Conservation (phyloP, 2,329 filamentous ascomycete genomes). For the Apiospora pterosperma region DNA sequence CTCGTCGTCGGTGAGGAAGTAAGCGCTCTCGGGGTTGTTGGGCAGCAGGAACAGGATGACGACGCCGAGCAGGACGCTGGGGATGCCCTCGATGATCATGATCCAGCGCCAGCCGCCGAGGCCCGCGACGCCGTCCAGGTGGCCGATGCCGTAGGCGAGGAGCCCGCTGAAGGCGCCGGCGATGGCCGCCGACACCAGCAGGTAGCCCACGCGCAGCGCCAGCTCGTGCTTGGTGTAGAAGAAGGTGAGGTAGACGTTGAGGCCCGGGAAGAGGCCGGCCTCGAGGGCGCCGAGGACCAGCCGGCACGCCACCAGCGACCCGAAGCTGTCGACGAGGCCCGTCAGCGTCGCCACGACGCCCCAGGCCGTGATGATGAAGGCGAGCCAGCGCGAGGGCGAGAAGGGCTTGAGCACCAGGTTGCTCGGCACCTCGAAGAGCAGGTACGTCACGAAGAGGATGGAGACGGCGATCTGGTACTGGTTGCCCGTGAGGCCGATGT, state of each 20-base stretch:
- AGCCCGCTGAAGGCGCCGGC: slow-evolving; percentile 71
- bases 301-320: slow-evolving; percentile 63
- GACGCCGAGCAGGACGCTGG: slow-evolving; percentile 51
- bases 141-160: slow-evolving; percentile 69
- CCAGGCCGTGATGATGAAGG: slow-evolving; percentile 63
- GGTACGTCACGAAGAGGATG: slow-evolving; percentile 65
- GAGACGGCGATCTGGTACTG: slow-evolving; percentile 69
- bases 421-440: slow-evolving; percentile 60
- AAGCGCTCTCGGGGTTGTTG: slow-evolving; percentile 57
- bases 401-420: slow-evolving; percentile 63
- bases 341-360: slow-evolving; percentile 67
- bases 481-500: slow-evolving; percentile 56
- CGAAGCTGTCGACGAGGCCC: slow-evolving; percentile 64
- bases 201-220: slow-evolving; percentile 67
- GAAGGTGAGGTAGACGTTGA: slow-evolving; percentile 68
- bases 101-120: slow-evolving; percentile 71
- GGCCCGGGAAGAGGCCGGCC: slow-evolving; percentile 66
- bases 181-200: slow-evolving; percentile 68
- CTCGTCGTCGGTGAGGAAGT: slow-evolving; percentile 57
- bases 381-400: slow-evolving; percentile 59
- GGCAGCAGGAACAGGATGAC: slow-evolving; percentile 55
- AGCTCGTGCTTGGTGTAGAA: slow-evolving; percentile 75
- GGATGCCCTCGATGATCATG: slow-evolving; percentile 53
- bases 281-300: slow-evolving; percentile 67
- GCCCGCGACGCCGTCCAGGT: slow-evolving; percentile 65